Conservation (phyloP, 1,284 basidiomycete genomes). For the Puccinia novopanici region DNA sequence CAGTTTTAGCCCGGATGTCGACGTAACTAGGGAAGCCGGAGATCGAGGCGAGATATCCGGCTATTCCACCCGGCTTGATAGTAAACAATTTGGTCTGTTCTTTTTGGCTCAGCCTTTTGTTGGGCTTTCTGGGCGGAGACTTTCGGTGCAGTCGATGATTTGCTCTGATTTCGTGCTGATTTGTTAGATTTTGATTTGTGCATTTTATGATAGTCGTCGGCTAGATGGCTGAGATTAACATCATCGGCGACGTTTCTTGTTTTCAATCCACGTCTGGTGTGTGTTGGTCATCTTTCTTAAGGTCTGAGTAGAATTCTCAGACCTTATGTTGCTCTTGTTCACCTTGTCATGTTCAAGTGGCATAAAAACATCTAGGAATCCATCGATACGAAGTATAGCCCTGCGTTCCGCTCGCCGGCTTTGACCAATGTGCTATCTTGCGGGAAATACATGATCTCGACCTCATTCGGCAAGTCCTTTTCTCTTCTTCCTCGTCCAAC, state of each 20-base stretch:
- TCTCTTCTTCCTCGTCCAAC: conserved; percentile 65
- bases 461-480: conserved; percentile 83
- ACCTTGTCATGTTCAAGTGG: conserved; percentile 61
- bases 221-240: background rate
- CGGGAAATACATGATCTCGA: conserved; percentile 90
- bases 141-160: conserved; percentile 16
- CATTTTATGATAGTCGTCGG: background rate
- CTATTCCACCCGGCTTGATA: conserved; percentile 95
- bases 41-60: conserved; percentile 93
- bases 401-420: conserved; percentile 85
- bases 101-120: background rate
- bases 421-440: conserved; percentile 82
- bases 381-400: conserved; percentile 98
- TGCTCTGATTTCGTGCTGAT: conserved; percentile 21
- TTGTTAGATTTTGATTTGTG: background rate
- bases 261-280: conserved; percentile 24
- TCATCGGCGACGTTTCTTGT: background rate
- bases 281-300: conserved; percentile 36
- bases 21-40: conserved; percentile 91
- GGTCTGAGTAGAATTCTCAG: conserved; percentile 9
- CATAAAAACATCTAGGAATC: conserved; percentile 86
- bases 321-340: conserved; percentile 41
- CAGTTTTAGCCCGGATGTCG: conserved; percentile 93
- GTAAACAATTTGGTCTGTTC: conserved; percentile 69
- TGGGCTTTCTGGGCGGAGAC: conserved; percentile 5